phyloP scores from a whole-genome alignment of 2,329 filamentous ascomycete species.

The Nemania sp. region DNA sequence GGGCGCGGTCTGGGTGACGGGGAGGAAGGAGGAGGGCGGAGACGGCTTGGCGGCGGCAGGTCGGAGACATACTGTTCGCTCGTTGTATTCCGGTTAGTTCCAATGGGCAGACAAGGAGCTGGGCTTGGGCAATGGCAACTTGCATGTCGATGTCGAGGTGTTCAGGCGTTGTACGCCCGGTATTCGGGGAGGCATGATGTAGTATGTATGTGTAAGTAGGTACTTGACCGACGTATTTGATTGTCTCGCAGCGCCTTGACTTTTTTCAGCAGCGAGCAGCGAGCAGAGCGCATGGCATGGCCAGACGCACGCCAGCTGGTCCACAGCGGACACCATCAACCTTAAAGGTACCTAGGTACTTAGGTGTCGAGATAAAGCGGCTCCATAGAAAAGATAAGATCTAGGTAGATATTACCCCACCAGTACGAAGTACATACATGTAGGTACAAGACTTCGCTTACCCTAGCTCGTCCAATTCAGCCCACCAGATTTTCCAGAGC shows the following conservation, averaged over 20 bases:
- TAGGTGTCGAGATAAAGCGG: no score
- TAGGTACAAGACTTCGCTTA: constrained; percentile 25
- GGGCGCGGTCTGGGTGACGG: constrained; percentile 66
- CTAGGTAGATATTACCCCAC: no score
- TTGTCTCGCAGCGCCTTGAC: constrained; percentile 13
- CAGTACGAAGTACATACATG: no score
- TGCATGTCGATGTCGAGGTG: constrained; percentile 64
- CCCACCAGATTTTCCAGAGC: constrained; percentile 30
- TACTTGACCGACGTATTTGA: constrained; percentile 4
- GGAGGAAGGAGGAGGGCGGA: constrained; percentile 58
- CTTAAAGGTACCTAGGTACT: not conserved
- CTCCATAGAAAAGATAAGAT: no score
- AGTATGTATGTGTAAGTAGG: constrained; percentile 7
- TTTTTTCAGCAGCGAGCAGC: constrained; percentile 19
- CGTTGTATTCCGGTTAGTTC: constrained; percentile 1
- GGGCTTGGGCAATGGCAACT: constrained; percentile 35
- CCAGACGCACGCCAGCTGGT: constrained; percentile 8
- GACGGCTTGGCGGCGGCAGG: constrained; percentile 52
- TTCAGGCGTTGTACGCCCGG: constrained; percentile 62
- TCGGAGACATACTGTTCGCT: constrained; percentile 65
- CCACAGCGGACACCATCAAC: constrained; percentile 4
- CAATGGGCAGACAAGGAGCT: not conserved
- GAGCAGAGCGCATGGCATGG: not conserved
- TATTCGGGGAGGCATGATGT: constrained; percentile 71
- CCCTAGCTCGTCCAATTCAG: constrained; percentile 23